Conservation (phyloP, 345 rosid genomes). For the Eucalyptus grandis region DNA sequence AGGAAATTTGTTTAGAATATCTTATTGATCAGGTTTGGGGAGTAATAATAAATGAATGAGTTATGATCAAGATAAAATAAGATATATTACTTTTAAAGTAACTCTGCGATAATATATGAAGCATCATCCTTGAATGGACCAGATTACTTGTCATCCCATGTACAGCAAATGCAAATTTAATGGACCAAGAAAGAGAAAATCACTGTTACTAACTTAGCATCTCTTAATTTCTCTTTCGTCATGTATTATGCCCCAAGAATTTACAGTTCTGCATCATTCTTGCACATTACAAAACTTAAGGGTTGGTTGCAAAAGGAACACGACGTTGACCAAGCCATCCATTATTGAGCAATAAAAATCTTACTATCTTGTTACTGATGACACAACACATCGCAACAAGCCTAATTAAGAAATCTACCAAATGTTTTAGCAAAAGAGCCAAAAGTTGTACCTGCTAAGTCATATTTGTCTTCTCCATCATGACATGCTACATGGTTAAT, state of each 20-base stretch:
- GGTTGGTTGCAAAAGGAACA: neutral
- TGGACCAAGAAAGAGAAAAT: neutral
- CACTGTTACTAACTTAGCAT: neutral
- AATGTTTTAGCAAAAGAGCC: neutral
- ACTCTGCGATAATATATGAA: neutral
- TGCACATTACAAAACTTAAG: neutral
- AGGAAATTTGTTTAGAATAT: neutral
- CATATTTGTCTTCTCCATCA: slow-evolving; percentile 4
- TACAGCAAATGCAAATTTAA: neutral
- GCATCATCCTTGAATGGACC: neutral
- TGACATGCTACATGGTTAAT: slow-evolving; percentile 14
- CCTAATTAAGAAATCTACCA: neutral
- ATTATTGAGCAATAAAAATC: neutral
- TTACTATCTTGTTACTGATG: neutral
- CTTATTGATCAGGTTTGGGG: neutral
- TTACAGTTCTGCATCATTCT: neutral
- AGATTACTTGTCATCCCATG: neutral
- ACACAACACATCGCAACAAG: neutral
- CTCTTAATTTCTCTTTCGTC: neutral
- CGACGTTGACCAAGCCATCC: neutral
- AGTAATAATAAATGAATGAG: neutral
- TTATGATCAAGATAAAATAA: neutral
- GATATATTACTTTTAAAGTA: neutral
- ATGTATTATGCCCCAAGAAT: neutral
- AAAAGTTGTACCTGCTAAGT: slow-evolving; percentile 33